Evolutionary conservation across 257 asterid species (phyloP).

Genomic region (Solanum appendiculatum): DNA sequence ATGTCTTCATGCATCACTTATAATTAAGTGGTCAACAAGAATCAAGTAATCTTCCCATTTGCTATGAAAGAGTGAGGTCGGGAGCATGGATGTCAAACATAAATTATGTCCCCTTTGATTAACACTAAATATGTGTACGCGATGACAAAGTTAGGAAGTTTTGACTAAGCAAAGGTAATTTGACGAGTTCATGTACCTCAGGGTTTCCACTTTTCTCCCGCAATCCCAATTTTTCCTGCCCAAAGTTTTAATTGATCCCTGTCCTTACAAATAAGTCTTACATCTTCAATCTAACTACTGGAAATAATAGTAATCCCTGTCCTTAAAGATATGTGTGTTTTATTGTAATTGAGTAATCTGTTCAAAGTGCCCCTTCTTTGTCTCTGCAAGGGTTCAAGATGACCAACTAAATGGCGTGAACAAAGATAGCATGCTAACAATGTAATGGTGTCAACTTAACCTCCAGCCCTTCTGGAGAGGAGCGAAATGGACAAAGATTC

Average conservation of each 20-base stretch:
- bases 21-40: background rate
- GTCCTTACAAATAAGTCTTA: background rate
- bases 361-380: background rate
- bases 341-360: background rate
- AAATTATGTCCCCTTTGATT: background rate
- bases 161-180: background rate
- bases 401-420: background rate
- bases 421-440: background rate
- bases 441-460: background rate
- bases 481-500: background rate
- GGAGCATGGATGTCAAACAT: background rate
- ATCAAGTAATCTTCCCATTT: background rate
- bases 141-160: background rate
- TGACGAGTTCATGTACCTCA: background rate
- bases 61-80: background rate
- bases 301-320: background rate
- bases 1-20: background rate
- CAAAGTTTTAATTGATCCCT: background rate
- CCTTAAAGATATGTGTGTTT: background rate
- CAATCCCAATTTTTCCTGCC: background rate
- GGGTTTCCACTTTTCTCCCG: background rate
- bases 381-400: background rate
- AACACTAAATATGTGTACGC: background rate
- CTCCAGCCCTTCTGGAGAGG: background rate
- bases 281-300: background rate